These are phyloP conservation scores for Hericium rajendrae DNA, from an alignment of 768 basidiomycete genomes.

Conservation along the genomic window DNA sequence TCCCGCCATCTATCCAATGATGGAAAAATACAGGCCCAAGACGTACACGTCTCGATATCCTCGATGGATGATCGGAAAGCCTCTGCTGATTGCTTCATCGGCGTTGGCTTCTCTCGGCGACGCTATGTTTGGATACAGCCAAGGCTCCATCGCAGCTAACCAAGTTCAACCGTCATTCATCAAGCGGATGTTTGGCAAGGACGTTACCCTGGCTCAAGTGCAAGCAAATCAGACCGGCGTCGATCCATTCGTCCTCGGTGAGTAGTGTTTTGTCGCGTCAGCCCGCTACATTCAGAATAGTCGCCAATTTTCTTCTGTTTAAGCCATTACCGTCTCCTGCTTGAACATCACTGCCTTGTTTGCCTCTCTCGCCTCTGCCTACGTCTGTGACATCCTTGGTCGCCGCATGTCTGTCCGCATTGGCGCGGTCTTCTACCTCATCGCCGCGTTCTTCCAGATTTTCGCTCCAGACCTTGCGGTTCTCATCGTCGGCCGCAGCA, in stretches of 20 bases:
- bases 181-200: slow-evolving; percentile 34
- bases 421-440: slow-evolving; percentile 38
- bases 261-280: not conserved
- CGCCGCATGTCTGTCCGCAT: slow-evolving; percentile 41
- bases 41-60: slow-evolving; percentile 39
- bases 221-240: slow-evolving; percentile 34
- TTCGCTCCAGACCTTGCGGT: slow-evolving; percentile 41
- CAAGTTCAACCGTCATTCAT: slow-evolving; percentile 47
- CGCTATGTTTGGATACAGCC: slow-evolving; percentile 47
- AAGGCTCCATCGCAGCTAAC: slow-evolving; percentile 41
- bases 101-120: slow-evolving; percentile 47
- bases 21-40: slow-evolving; percentile 21
- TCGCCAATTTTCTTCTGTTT: not conserved
- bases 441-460: slow-evolving; percentile 41
- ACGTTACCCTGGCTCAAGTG: slow-evolving; percentile 35
- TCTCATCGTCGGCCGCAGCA: slow-evolving; percentile 54
- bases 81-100: slow-evolving; percentile 40
- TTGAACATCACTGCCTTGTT: slow-evolving; percentile 42
- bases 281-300: not conserved
- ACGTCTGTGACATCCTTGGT: slow-evolving; percentile 41
- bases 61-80: slow-evolving; percentile 40
- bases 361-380: slow-evolving; percentile 35
- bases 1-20: slow-evolving; percentile 2
- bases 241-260: slow-evolving; percentile 37
- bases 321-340: slow-evolving; percentile 41